phyloP scores from a whole-genome alignment of 345 rosid species.

The Anacardium occidentale region DNA sequence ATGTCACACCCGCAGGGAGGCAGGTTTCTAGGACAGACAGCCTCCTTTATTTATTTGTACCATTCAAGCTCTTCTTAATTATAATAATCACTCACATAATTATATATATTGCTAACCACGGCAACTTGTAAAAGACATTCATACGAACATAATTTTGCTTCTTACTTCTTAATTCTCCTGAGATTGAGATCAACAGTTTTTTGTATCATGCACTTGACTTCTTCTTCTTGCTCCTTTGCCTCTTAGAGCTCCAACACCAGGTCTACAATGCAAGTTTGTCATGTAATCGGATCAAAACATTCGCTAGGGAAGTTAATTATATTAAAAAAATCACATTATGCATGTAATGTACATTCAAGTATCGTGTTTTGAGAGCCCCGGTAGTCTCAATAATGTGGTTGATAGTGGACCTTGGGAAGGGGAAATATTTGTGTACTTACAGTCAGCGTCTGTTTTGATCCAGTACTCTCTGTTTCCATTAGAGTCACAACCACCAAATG shows the following conservation, averaged over 20 bases:
- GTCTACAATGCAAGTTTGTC: constrained; percentile 39
- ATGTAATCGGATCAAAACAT: constrained; percentile 13
- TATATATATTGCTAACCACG: constrained; percentile 9
- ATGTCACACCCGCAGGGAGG: background rate
- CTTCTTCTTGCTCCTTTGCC: constrained; percentile 21
- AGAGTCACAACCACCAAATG: constrained; percentile 43
- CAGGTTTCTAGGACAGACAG: constrained; percentile 5
- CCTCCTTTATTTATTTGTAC: constrained; percentile 31
- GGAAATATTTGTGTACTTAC: constrained; percentile 45
- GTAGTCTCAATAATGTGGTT: background rate
- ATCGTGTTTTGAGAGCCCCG: no score
- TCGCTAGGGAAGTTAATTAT: background rate
- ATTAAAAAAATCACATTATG: background rate
- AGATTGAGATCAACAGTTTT: constrained; percentile 1
- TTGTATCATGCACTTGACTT: constrained; percentile 1
- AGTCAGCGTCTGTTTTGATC: constrained; percentile 82
- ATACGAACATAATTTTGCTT: constrained; percentile 20
- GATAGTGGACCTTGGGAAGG: background rate
- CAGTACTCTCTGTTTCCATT: constrained; percentile 72
- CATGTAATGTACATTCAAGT: background rate
- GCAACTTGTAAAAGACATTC: background rate
- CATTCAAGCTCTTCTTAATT: constrained; percentile 26
- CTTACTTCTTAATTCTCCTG: background rate
- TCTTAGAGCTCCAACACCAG: constrained; percentile 70
- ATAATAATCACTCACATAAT: constrained; percentile 21